Evolutionary conservation across 2,329 filamentous ascomycete genomes (phyloP), one percentile per base, ranked within the genome.

Genomic region (Orbilia brochopaga): DNA sequence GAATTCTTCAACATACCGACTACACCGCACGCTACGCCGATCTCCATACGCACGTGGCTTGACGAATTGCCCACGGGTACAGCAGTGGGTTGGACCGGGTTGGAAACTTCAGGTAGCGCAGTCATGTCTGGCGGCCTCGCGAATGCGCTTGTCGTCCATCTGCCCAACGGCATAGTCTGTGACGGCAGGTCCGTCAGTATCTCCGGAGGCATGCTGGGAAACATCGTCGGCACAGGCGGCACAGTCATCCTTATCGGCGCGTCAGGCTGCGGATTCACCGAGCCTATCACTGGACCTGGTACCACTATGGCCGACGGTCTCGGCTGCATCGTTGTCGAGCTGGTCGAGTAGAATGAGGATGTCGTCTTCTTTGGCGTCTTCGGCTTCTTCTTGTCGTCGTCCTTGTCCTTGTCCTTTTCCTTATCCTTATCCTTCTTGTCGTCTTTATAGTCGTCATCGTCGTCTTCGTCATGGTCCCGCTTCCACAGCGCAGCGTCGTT

Each of bases 11-110:
- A 65, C 67, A 56, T 72, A 72, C 67, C 55, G 30, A 72, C 48
- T n/a, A 72, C 67, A 57, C 59, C 60, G 21, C 23, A 42, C 21
- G 55, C 55, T 13, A 72, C 60, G 27, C 67, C 67, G 23, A 72
- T 65, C 40, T 72, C 67, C 67, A 72, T 72, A 23, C 44, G 35
- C 6, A 65, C 48, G 52, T 72, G 67, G 10, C 46, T 44, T 8
- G 37, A 19, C 27, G 60, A 60, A 35, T 65, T 59, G 24, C 60
- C 67, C 24, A 55, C 48, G n/a, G 58, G 58, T 21, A n/a, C 13
- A 4, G 27, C 17, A 6, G 65, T 23, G 15, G 64, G 51, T 19
- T 24, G 30, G 15, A 52, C 19, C 21, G 15, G 17, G 27, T 11
- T 32, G 4, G 2, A 37, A 10, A 21, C 48, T 30, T 54, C 64